phyloP scores from a whole-genome alignment of 73 alveolate species.

The Vitrella brassicaformis region DNA sequence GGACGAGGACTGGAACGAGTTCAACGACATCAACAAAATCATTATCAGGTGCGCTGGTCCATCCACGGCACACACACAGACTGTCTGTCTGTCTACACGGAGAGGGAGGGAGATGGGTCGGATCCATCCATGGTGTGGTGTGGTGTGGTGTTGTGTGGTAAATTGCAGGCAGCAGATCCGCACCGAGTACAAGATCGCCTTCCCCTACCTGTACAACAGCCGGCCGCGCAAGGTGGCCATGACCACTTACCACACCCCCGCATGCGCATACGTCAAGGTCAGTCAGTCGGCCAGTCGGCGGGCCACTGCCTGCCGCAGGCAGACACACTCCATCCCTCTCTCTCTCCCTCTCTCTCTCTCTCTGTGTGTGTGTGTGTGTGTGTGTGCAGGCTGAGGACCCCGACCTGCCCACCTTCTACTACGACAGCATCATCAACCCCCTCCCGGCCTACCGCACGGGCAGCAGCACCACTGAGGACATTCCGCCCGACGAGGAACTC shows the following conservation, averaged over 20 bases:
- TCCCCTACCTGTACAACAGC: slow-evolving; percentile 95
- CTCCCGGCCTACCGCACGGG: slow-evolving; percentile 81
- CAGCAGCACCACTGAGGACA: slow-evolving; percentile 45
- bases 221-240: slow-evolving; percentile 96
- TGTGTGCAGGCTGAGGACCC: slow-evolving; percentile 68
- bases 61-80: too few relatives aligned
- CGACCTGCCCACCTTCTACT: slow-evolving; percentile 72
- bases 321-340: too few relatives aligned
- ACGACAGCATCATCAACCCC: slow-evolving; percentile 96
- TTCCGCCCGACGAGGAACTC: slow-evolving; percentile 37
- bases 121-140: too few relatives aligned
- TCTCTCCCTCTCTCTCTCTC: too few relatives aligned
- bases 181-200: slow-evolving; percentile 97
- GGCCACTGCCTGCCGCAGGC: too few relatives aligned
- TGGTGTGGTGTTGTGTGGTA: too few relatives aligned
- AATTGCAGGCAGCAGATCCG: slow-evolving; percentile 81
- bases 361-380: too few relatives aligned
- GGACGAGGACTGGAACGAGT: slow-evolving; percentile 98
- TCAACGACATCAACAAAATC: slow-evolving; percentile 96
- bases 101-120: too few relatives aligned
- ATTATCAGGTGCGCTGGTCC: too few relatives aligned
- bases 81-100: too few relatives aligned
- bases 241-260: slow-evolving; percentile 92
- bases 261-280: slow-evolving; percentile 68
- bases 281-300: too few relatives aligned